Base-by-base conservation (phyloP, 768 basidiomycete genomes). In the Phylloporus sp. region DNA sequence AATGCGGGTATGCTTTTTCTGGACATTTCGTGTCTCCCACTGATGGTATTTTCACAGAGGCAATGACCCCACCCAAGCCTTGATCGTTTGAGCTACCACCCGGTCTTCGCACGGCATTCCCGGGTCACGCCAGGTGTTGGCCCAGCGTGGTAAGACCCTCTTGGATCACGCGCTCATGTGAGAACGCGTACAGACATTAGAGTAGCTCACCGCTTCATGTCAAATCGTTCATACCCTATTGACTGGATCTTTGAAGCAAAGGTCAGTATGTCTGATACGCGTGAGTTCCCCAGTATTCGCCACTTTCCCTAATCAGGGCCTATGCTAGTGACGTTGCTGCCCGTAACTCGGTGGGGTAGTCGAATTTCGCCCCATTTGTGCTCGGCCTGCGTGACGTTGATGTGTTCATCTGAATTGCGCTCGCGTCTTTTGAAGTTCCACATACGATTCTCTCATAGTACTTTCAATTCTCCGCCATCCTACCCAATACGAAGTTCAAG, bases 1-100 rank as follows among this genome's bases (percentile, higher is more conserved):
- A 95, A 92, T 59, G 90, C 90, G 44, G 93, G 93, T 92, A 54
- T 49, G 87, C 73, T 14, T 22, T 18, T 17, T 31, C 23, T 27
- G 4, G 5, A 3, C 9, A 24, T 33, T 6, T 13, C 21, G 28
- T 29, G 18, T 6, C 6, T 27, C 18, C 15, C 27, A 23, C 31
- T 48, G 24, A 50, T 8, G 3, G 10, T 17, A n/a, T 46, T 47
- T 37, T 43, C 44, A 33, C 60, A 68, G 64, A 66, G 52, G 61
- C 66, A 23, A 67, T 68, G 64, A 44, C 42, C 17, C 45, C 61
- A 23, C 58, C 59, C 18, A 66, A 68, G 41, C 59, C 55, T 31
- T 66, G n/a, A n/a, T n/a, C n/a, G n/a, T n/a, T n/a, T n/a, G 65
- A 66, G 14, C 42, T 26, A 17, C n/a, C 28, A 35, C 31, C 21